Base-by-base conservation (phyloP, 345 rosid genomes). In the Punica granatum region DNA sequence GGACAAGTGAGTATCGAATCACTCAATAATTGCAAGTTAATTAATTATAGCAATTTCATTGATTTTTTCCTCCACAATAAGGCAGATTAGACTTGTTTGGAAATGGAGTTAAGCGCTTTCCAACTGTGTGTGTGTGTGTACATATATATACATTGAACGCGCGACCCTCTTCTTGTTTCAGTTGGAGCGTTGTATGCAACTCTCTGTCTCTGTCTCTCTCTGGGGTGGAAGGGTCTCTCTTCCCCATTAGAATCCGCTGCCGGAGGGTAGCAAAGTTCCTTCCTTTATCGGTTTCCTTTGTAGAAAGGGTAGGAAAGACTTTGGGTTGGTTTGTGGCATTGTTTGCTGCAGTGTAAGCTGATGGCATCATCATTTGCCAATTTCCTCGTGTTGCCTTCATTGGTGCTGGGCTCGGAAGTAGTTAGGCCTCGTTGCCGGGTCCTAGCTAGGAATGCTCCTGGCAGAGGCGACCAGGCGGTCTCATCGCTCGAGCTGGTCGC, bases 401-500 rank as follows among this genome's bases (percentile, higher is more conserved):
- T 73, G 41, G 36, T 51, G 53, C 44, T 21, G 21, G 75, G 37
- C 77, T 71, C 67, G 59, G 72, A 74, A 51, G 60, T 56, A 11
- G 19, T 53, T 14, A 80, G 67, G 72, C 39, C 69, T 53, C 70
- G 54, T 68, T 72, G 81, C 66, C 75, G 73, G 77, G 85, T 79
- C 41, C 80, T 78, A 78, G 83, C 86, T 77, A 76, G 76, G 73
- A 69, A 83, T 19, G 49, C 66, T 26, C 41, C 63, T 25, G 72
- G 60, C n/a, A 70, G 62, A 1, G 78, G 77, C 66, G 82, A 80
- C 41, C 58, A 83, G 30, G 35, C 74, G 26, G 66, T 67, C 33
- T 36, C 74, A 41, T 73, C 83, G 42, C 73, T 83, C 66, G 78
- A 76, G 63, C 64, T 76, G 12, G 33, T 71, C 46, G 35, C 63